Base-by-base conservation (phyloP, 805 yeast genomes). In the Ogataea ganodermae region DNA sequence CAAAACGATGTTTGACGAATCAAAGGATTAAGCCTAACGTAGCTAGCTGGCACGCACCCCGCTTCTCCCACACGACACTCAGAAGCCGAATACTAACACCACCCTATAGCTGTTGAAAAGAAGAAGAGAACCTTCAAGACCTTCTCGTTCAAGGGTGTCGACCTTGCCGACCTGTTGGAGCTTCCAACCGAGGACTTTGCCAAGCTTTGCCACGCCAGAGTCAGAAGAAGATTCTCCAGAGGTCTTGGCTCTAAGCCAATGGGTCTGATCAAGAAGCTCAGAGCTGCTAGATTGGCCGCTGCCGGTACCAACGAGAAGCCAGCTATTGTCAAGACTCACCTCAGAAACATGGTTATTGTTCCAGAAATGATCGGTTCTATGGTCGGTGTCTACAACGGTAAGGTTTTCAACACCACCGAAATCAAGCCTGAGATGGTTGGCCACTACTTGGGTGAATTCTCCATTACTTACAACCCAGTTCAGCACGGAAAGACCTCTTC, bases 341-440 rank as follows among this genome's bases (percentile, higher is more conserved):
- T 94, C 76, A 92, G 99, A 86, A 91, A 91, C 87, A 89, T 91
- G 96, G 77, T 94, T 74, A 74, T 94, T 71, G 94, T 94, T 63
- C 99, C 99, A 79, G 99, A 94, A 84, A 94, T 94, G 99, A 90
- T 94, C 69, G 99, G 99, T 74, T 89, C 97, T 57, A 95, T 92
- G 63, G 84, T 94, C 67, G 97, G 97, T 80, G 87, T 94, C 68
- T 94, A 94, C 96, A 94, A 94, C 85, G 99, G 99, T 81, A 94
- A 94, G 83, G 89, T 81, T 67, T 94, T 94, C 96, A 92, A 92
- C 96, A 87, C 85, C 69, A 97, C 94, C 76, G 99, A 94, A 79
- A 80, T 94, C 79, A 90, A 81, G 78, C 97, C 99, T 71, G 99
- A 94, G 83, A 94, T 94, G 99, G 91, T 92, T 74, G 98, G 99